Evolutionary conservation across 352 stramenopile genomes (phyloP), one percentile per base, ranked within the genome.

Genomic region (Globisporangium emineosum): DNA sequence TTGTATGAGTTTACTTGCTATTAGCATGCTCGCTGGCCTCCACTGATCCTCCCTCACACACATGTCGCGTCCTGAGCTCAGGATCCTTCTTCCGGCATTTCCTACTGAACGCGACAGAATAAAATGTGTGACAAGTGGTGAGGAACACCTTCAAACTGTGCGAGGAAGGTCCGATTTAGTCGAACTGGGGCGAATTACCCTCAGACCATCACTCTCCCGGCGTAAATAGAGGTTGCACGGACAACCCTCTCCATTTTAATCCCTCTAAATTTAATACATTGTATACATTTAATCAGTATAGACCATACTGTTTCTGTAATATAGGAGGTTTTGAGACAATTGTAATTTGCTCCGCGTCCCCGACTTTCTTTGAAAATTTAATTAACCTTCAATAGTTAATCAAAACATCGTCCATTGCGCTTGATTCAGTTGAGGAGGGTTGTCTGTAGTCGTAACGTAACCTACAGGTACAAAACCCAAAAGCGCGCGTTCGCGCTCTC

Each of bases 391-490:
- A n/a, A n/a, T n/a, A n/a, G n/a, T n/a, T n/a, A n/a, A n/a, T n/a
- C n/a, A n/a, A n/a, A n/a, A n/a, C n/a, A n/a, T n/a, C n/a, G n/a
- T n/a, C n/a, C n/a, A n/a, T n/a, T n/a, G n/a, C n/a, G n/a, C n/a
- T n/a, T n/a, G n/a, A n/a, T n/a, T n/a, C n/a, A n/a, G n/a, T n/a
- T n/a, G n/a, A n/a, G n/a, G n/a, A n/a, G n/a, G n/a, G n/a, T n/a
- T n/a, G n/a, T n/a, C n/a, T n/a, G 57, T 62, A 54, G 57, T 62
- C 37, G 42, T 43, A 62, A 62, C 57, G 57, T 62, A 55, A 21
- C 40, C 40, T 47, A 47, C 40, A 2, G 33, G 15, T 21, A 47
- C 40, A 17, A 47, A 47, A 45, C 8, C 5, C 15, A 53, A 57
- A 62, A 55, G 57, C 25, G 25, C 35, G 23, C 52, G 52, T n/a